Evolutionary conservation across 331 rosid genomes (phyloP).

Genomic region (Ulmus americana): DNA sequence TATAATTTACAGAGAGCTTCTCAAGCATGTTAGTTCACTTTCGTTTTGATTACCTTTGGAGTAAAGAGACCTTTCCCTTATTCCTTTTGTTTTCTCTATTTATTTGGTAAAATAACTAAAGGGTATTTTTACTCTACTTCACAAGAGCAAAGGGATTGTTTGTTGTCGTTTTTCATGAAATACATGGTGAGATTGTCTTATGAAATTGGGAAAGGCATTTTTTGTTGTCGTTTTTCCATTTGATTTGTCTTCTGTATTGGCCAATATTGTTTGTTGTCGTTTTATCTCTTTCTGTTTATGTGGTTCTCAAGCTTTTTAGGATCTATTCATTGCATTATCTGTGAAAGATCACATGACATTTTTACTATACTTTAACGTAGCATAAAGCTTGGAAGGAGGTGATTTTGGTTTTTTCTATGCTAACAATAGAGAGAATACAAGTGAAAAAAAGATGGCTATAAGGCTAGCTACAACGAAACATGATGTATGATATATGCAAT

Average conservation of each 20-base stretch:
- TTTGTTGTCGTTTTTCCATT: conserved; percentile 7
- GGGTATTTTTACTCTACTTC: neutral
- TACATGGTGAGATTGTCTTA: neutral
- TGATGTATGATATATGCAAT: too few relatives aligned
- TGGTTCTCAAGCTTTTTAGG: neutral
- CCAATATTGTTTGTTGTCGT: neutral
- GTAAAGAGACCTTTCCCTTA: neutral
- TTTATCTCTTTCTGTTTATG: neutral
- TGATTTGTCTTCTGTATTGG: neutral
- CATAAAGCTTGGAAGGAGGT: too few relatives aligned
- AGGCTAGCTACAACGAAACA: too few relatives aligned
- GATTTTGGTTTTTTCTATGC: too few relatives aligned
- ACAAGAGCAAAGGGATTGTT: conserved; percentile 8
- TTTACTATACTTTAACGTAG: neutral
- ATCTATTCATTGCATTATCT: neutral
- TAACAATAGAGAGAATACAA: too few relatives aligned
- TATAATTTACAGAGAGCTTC: neutral
- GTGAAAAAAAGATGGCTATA: too few relatives aligned
- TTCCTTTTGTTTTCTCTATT: neutral
- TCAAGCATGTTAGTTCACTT: neutral
- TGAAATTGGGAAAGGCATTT: neutral
- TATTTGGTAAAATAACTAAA: conserved; percentile 2
- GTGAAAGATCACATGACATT: neutral
- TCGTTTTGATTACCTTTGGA: neutral
- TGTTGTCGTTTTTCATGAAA: conserved; percentile 7